phyloP scores from a whole-genome alignment of 441 rosid species.

The Populus tomentosa region DNA sequence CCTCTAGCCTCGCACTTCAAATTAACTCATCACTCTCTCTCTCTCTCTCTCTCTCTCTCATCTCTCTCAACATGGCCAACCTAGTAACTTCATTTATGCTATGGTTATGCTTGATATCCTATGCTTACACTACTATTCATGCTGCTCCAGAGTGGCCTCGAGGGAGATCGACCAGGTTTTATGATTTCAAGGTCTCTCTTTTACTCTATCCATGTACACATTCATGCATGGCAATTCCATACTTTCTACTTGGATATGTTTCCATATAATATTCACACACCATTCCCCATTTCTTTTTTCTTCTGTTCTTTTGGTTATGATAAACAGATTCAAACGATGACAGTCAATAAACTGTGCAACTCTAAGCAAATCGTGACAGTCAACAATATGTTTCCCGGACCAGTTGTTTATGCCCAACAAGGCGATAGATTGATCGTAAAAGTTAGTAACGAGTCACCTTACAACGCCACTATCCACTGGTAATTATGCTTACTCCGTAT shows the following conservation, averaged over 20 bases:
- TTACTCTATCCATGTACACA: neutral
- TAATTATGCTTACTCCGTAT: constrained; percentile 12
- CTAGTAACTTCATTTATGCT: constrained; percentile 17
- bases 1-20: constrained; percentile 5
- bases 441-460: constrained; percentile 65
- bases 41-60: neutral
- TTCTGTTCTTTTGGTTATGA: neutral
- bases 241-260: neutral
- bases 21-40: neutral
- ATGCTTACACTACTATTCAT: constrained; percentile 10
- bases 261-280: neutral
- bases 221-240: neutral
- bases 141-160: constrained; percentile 28
- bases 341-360: constrained; percentile 60
- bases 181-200: constrained; percentile 58
- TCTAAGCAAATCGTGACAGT: constrained; percentile 58
- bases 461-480: constrained; percentile 86
- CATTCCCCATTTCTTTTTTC: neutral
- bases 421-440: constrained; percentile 58
- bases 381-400: constrained; percentile 74
- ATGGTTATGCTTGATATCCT: constrained; percentile 25
- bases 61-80: constrained; percentile 26
- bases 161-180: constrained; percentile 55
- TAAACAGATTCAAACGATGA: constrained; percentile 54
- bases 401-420: constrained; percentile 64